phyloP scores from a whole-genome alignment of 2,329 filamentous ascomycete species.

The Pseudogymnoascus sp. region DNA sequence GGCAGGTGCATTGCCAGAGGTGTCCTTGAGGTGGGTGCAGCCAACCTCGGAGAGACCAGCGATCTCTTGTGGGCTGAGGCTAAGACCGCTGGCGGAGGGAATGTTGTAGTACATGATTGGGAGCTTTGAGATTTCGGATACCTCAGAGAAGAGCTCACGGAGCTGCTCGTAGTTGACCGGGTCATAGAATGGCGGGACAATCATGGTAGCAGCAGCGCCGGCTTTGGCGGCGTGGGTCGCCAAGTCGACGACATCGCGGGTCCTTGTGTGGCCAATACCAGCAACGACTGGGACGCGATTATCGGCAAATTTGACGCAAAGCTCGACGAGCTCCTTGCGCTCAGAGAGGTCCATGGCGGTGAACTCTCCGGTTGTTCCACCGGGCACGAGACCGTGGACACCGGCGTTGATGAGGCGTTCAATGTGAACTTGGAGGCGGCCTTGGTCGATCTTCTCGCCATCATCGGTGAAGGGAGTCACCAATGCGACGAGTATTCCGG shows the following conservation, averaged over 20 bases:
- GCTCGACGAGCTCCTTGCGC: slow-evolving; percentile 37
- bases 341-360: slow-evolving; percentile 36
- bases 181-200: slow-evolving; percentile 44
- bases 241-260: slow-evolving; percentile 33
- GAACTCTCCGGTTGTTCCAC: slow-evolving; percentile 44
- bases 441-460: slow-evolving; percentile 33
- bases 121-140: slow-evolving; percentile 33
- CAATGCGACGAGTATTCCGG: slow-evolving; percentile 41
- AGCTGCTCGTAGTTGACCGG: slow-evolving; percentile 34
- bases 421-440: slow-evolving; percentile 35
- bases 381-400: slow-evolving; percentile 42
- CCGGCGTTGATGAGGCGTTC: slow-evolving; percentile 37
- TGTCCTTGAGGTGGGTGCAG: slow-evolving; percentile 44
- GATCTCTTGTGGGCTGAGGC: slow-evolving; percentile 34
- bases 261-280: slow-evolving; percentile 38
- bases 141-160: slow-evolving; percentile 33
- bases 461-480: slow-evolving; percentile 40
- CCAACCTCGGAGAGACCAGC: slow-evolving; percentile 37
- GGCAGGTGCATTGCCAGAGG: slow-evolving; percentile 42
- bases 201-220: slow-evolving; percentile 38
- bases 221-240: slow-evolving; percentile 32
- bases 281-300: slow-evolving; percentile 36
- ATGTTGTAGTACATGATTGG: slow-evolving; percentile 46
- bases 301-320: slow-evolving; percentile 30
- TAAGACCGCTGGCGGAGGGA: slow-evolving; percentile 38